Evolutionary conservation across 805 yeast species (phyloP).

Genomic region (Zygoascus ofunaensis): DNA sequence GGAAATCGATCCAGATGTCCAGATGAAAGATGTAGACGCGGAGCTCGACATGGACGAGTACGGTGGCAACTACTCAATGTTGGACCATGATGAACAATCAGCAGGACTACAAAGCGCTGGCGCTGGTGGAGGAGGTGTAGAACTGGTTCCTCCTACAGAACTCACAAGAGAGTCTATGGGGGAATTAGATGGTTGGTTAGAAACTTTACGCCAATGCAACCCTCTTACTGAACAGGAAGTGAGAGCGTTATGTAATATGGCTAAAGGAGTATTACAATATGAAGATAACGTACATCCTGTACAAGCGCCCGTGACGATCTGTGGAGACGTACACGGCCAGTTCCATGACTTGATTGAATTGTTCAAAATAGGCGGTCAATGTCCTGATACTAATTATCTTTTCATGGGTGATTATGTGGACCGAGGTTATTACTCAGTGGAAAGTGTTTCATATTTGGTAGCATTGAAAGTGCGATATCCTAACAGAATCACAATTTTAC

Average conservation of each 20-base stretch:
- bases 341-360: slow-evolving; percentile 93
- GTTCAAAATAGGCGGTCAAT: slow-evolving; percentile 91
- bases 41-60: slow-evolving; percentile 59
- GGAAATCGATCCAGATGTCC: slow-evolving; percentile 34
- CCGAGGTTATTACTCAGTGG: slow-evolving; percentile 82
- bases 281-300: slow-evolving; percentile 96
- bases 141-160: slow-evolving; percentile 33
- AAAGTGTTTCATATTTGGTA: slow-evolving; percentile 82
- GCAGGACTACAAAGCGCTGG: too few species aligned
- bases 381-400: slow-evolving; percentile 85
- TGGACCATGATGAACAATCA: slow-evolving; percentile 38
- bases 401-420: slow-evolving; percentile 91
- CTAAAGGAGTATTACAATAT: slow-evolving; percentile 71
- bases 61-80: not conserved
- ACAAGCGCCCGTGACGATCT: slow-evolving; percentile 88
- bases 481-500: slow-evolving; percentile 79
- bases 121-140: slow-evolving; percentile 5
- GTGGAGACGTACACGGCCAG: slow-evolving; percentile 97
- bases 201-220: slow-evolving; percentile 38
- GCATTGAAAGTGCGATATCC: slow-evolving; percentile 95
- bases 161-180: slow-evolving; percentile 41
- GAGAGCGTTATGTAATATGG: slow-evolving; percentile 76
- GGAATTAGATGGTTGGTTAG: slow-evolving; percentile 87
- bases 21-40: slow-evolving; percentile 33
- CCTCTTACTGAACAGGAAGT: slow-evolving; percentile 67